Conservation (phyloP, 352 stramenopile genomes). For the Thalassiosira hispida region DNA sequence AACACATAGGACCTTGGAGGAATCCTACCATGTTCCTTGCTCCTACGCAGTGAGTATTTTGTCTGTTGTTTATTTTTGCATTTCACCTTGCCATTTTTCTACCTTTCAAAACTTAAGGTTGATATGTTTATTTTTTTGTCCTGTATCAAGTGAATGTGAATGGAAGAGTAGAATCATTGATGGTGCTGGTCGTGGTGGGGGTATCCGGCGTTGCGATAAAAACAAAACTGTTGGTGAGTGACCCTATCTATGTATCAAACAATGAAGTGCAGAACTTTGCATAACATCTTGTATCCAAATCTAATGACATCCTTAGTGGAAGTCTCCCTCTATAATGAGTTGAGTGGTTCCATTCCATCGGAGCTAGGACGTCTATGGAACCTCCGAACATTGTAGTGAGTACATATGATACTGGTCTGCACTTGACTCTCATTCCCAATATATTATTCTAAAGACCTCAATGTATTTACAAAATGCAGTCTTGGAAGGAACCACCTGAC, state of each 20-base stretch:
- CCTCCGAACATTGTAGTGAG: slow-evolving; percentile 19
- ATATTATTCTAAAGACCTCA: not conserved
- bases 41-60: slow-evolving; percentile 14
- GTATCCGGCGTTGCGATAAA: slow-evolving; percentile 27
- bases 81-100: not conserved
- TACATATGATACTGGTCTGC: not conserved
- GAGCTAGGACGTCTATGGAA: slow-evolving; percentile 36
- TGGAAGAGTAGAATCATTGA: slow-evolving; percentile 22
- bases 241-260: not conserved
- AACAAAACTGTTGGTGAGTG: slow-evolving; percentile 20
- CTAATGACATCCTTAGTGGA: not conserved
- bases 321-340: slow-evolving; percentile 45
- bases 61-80: not conserved
- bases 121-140: too few species aligned
- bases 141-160: slow-evolving; percentile 20
- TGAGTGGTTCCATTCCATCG: slow-evolving; percentile 44
- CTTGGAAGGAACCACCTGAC: slow-evolving; percentile 25
- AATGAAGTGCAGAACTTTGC: not conserved
- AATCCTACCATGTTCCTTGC: slow-evolving; percentile 28
- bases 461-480: not conserved
- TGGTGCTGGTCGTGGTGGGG: slow-evolving; percentile 20
- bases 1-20: slow-evolving; percentile 18
- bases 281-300: not conserved
- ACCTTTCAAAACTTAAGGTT: not conserved
- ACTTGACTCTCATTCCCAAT: not conserved